A percentile compares a stretch with the other conserved stretches of the same genome.
phyloP scores from a whole-genome alignment of 192 early-diverging fungal genomes.

The Coemansia sp. region DNA sequence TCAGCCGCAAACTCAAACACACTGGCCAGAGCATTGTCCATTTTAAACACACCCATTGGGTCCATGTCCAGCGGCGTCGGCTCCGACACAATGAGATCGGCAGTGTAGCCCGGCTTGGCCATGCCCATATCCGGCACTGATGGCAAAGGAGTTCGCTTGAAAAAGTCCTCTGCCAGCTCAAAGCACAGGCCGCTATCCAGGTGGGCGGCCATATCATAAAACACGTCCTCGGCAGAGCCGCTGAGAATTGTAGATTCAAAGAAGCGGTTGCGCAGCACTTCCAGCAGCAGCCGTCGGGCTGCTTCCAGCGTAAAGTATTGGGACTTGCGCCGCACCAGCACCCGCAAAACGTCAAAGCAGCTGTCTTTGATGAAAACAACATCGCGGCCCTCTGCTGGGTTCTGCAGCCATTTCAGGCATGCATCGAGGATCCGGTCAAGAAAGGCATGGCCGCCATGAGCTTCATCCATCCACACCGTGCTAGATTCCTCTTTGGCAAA shows the following conservation, averaged over 20 bases:
- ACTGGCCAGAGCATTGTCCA: slow-evolving; percentile 52
- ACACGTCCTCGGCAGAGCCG: slow-evolving; percentile 51
- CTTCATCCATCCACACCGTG: slow-evolving; percentile 27
- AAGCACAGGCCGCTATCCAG: slow-evolving; percentile 45
- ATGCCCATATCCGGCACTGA: slow-evolving; percentile 5
- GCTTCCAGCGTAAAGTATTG: slow-evolving; percentile 40
- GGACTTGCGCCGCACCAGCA: slow-evolving; percentile 47
- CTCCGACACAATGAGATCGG: slow-evolving; percentile 8
- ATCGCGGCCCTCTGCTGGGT: slow-evolving; percentile 42
- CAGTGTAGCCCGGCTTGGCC: slow-evolving; percentile 28
- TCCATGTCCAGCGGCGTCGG: slow-evolving; percentile 29
- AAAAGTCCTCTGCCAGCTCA: slow-evolving; percentile 47
- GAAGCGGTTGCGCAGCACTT: slow-evolving; percentile 48
- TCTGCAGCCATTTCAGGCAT: slow-evolving; percentile 49
- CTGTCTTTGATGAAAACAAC: slow-evolving; percentile 51
- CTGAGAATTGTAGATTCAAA: slow-evolving; percentile 51
- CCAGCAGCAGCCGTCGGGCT: slow-evolving; percentile 39
- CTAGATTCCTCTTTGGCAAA: slow-evolving; percentile 53
- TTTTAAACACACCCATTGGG: slow-evolving; percentile 44
- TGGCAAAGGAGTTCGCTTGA: slow-evolving; percentile 42
- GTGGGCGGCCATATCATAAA: slow-evolving; percentile 46
- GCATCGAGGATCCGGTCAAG: slow-evolving; percentile 38
- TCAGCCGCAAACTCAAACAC: slow-evolving; percentile 50
- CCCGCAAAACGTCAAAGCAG: slow-evolving; percentile 53
- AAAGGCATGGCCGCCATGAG: slow-evolving; percentile 26